phyloP scores from a whole-genome alignment of 1,139 yeast genomes.

The Schizosaccharomyces versatilis region DNA sequence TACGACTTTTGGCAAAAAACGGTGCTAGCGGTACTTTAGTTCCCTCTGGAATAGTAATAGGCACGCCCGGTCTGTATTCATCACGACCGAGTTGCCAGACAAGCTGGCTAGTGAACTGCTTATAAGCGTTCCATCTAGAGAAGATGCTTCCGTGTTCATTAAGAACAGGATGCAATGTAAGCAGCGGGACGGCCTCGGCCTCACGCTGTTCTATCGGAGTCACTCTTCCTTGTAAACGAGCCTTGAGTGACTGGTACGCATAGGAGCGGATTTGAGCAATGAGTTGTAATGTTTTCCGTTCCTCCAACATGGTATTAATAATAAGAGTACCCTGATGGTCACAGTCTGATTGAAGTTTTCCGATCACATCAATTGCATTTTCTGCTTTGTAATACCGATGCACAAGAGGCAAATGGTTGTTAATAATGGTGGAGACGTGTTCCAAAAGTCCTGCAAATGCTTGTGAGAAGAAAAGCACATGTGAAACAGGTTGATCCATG shows the following conservation, averaged over 20 bases:
- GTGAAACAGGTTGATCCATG: slow-evolving; percentile 6
- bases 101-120: slow-evolving; percentile 31
- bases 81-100: slow-evolving; percentile 24
- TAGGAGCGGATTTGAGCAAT: slow-evolving; percentile 26
- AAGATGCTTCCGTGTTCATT: slow-evolving; percentile 55
- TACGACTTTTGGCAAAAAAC: slow-evolving; percentile 15
- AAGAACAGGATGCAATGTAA: slow-evolving; percentile 34
- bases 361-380: slow-evolving; percentile 46
- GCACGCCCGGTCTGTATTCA: no score
- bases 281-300: slow-evolving; percentile 32
- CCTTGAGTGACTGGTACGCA: slow-evolving; percentile 25
- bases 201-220: slow-evolving; percentile 17
- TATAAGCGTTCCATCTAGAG: slow-evolving; percentile 71
- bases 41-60: slow-evolving; percentile 17
- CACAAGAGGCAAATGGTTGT: slow-evolving; percentile 68
- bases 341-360: slow-evolving; percentile 60
- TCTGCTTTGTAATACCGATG: slow-evolving; percentile 44
- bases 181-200: slow-evolving; percentile 22
- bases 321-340: slow-evolving; percentile 80
- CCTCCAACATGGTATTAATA: slow-evolving; percentile 66
- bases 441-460: slow-evolving; percentile 51
- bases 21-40: slow-evolving; percentile 13
- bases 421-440: slow-evolving; percentile 59
- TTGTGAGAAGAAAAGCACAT: slow-evolving; percentile 7
- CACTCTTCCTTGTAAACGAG: slow-evolving; percentile 11